Evolutionary conservation across 1,284 basidiomycete genomes (phyloP).

Genomic region (Cystobasidium slooffiae): DNA sequence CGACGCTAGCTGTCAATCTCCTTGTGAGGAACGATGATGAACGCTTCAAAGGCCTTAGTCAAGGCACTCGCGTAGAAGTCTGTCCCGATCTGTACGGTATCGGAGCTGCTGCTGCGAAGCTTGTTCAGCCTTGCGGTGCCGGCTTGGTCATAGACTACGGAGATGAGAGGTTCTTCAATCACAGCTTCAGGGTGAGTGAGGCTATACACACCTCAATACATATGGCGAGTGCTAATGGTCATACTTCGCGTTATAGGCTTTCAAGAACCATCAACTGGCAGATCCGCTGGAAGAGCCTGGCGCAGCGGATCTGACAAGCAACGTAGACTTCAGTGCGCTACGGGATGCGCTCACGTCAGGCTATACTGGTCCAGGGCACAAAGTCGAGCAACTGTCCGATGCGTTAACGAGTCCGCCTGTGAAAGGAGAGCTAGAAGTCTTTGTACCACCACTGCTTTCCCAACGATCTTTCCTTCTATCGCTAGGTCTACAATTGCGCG

Average conservation of each 20-base stretch:
- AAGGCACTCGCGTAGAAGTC: conserved; percentile 76
- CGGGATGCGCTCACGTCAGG: conserved; percentile 68
- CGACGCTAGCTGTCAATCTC: conserved; percentile 49
- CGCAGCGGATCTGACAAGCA: conserved; percentile 86
- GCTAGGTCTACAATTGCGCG: conserved; percentile 70
- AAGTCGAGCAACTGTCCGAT: neutral
- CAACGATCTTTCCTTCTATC: conserved; percentile 73
- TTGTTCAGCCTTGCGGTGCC: conserved; percentile 63
- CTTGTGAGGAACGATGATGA: conserved; percentile 48
- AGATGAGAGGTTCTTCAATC: conserved; percentile 68
- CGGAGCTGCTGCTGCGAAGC: conserved; percentile 68
- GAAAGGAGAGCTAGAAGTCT: neutral
- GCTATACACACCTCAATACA: neutral
- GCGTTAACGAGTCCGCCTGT: conserved; percentile 11
- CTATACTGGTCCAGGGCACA: conserved; percentile 38
- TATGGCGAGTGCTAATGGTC: neutral
- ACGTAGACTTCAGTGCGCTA: conserved; percentile 92
- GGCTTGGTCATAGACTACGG: conserved; percentile 93
- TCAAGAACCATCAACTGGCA: conserved; percentile 83
- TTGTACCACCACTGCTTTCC: conserved; percentile 65
- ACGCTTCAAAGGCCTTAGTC: conserved; percentile 69
- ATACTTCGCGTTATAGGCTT: conserved; percentile 65
- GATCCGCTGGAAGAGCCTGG: conserved; percentile 86
- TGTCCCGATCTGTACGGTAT: conserved; percentile 72
- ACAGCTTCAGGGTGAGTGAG: conserved; percentile 73